Conservation (phyloP, 2,329 filamentous ascomycete genomes). For the Penicillium thymicola region DNA sequence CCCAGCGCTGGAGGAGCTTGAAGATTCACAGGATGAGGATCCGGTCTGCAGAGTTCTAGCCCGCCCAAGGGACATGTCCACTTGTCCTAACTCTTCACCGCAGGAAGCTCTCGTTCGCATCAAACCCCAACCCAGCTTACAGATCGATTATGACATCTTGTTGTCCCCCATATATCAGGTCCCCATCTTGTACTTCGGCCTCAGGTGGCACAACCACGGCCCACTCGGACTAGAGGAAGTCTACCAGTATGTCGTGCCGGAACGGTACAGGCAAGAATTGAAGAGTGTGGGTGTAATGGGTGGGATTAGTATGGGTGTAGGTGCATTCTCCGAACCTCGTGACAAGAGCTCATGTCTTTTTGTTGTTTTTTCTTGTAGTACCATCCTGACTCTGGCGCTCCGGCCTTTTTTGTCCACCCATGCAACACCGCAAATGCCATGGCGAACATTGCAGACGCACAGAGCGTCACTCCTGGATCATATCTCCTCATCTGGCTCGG, state of each 20-base stretch:
- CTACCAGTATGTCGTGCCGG: constrained; percentile 67
- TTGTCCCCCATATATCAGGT: constrained; percentile 71
- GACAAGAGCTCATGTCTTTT: constrained; percentile 35
- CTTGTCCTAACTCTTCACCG: constrained; percentile 11
- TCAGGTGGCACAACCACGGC: constrained; percentile 58
- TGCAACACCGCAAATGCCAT: constrained; percentile 84
- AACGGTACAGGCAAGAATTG: constrained; percentile 60
- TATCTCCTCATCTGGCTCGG: constrained; percentile 90
- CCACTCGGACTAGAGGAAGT: constrained; percentile 63
- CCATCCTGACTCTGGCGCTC: constrained; percentile 75
- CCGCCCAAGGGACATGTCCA: constrained; percentile 6
- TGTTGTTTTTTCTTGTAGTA: constrained; percentile 52
- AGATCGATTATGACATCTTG: constrained; percentile 69
- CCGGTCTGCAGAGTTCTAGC: constrained; percentile 9
- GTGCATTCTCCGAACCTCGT: constrained; percentile 40
- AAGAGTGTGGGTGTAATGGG: constrained; percentile 63
- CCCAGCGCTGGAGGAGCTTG: neutral
- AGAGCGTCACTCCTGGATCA: constrained; percentile 48
- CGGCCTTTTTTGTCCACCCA: constrained; percentile 88
- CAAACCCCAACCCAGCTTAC: constrained; percentile 38
- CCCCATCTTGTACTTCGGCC: constrained; percentile 72
- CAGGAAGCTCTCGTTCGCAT: constrained; percentile 44
- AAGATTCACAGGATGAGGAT: constrained; percentile 4
- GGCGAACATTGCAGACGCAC: constrained; percentile 53
- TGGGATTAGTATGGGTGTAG: constrained; percentile 72